A percentile compares a stretch with the other conserved stretches of the same genome.
phyloP scores from a whole-genome alignment of 768 basidiomycete species.

The Mycena pura region DNA sequence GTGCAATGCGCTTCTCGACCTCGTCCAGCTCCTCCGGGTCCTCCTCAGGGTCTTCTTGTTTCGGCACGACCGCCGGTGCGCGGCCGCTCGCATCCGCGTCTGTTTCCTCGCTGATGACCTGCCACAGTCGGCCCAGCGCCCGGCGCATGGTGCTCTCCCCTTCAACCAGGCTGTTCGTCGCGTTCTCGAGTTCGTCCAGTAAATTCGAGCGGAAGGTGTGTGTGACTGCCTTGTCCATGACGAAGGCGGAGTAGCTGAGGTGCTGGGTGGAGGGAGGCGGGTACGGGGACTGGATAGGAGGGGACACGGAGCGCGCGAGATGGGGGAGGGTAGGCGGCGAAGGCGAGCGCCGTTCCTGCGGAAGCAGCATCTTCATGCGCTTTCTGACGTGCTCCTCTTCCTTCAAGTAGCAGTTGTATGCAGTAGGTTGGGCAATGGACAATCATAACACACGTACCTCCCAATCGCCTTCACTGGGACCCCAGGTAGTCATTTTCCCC shows the following conservation, averaged over 20 bases:
- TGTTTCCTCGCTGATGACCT: slow-evolving; percentile 77
- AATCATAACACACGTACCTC: slow-evolving; percentile 58
- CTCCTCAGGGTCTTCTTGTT: slow-evolving; percentile 73
- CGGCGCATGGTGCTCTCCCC: slow-evolving; percentile 76
- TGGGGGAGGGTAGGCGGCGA: slow-evolving; percentile 80
- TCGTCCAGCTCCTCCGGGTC: slow-evolving; percentile 51
- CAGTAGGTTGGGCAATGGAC: slow-evolving; percentile 10
- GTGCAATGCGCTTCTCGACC: slow-evolving; percentile 50
- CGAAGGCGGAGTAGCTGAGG: slow-evolving; percentile 81
- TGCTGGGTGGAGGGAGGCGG: slow-evolving; percentile 71
- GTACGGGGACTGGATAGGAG: slow-evolving; percentile 80
- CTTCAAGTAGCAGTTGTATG: slow-evolving; percentile 47
- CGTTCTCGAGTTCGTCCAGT: slow-evolving; percentile 79
- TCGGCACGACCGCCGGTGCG: slow-evolving; percentile 59
- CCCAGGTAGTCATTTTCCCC: slow-evolving; percentile 86
- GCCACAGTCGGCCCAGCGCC: slow-evolving; percentile 83
- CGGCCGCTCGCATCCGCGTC: slow-evolving; percentile 47
- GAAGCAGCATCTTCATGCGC: slow-evolving; percentile 72
- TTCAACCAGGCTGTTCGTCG: slow-evolving; percentile 85
- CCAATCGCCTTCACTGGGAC: slow-evolving; percentile 84
- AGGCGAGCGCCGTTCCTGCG: slow-evolving; percentile 66
- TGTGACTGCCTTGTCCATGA: slow-evolving; percentile 84
- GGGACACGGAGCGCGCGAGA: slow-evolving; percentile 75
- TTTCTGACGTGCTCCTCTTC: slow-evolving; percentile 85
- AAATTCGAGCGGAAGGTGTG: slow-evolving; percentile 83